A percentile compares a stretch with the other conserved stretches of the same genome.
phyloP scores from a whole-genome alignment of 1,139 yeast genomes.

The Candida sanyaensis region DNA sequence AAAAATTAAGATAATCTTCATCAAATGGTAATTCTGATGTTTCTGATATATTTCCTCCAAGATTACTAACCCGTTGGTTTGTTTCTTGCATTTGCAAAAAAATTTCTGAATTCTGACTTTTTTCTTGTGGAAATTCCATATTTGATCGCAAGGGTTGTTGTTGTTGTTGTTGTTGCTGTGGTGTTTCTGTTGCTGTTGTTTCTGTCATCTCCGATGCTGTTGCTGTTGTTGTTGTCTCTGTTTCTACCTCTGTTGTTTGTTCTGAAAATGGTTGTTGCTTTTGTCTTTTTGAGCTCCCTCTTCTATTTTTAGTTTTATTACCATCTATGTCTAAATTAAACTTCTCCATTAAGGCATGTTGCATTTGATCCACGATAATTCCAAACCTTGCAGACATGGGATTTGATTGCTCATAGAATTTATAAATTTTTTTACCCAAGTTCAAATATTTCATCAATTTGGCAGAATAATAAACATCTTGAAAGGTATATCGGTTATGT shows the following conservation, averaged over 20 bases:
- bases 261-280: not conserved
- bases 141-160: not conserved
- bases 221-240: not conserved
- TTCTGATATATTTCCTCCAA: not conserved
- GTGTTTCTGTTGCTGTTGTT: not conserved
- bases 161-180: conserved; percentile 1
- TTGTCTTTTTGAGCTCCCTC: not conserved
- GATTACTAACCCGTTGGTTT: not conserved
- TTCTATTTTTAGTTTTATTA: conserved; percentile 1
- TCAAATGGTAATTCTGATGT: conserved; percentile 9
- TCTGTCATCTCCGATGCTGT: not conserved
- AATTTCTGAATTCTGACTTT: too few species aligned
- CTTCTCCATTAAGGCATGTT: conserved; percentile 13
- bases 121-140: too few species aligned
- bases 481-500: conserved; percentile 7
- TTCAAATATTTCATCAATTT: conserved; percentile 15
- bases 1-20: conserved; percentile 14
- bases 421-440: conserved; percentile 12
- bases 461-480: conserved; percentile 11
- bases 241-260: not conserved
- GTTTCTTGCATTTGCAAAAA: not conserved
- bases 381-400: conserved; percentile 13
- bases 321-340: conserved; percentile 14
- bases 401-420: conserved; percentile 13
- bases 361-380: conserved; percentile 13